These are phyloP conservation scores for Leishmania tropica DNA, from an alignment of 208 protist genomes.

Conservation along the genomic window DNA sequence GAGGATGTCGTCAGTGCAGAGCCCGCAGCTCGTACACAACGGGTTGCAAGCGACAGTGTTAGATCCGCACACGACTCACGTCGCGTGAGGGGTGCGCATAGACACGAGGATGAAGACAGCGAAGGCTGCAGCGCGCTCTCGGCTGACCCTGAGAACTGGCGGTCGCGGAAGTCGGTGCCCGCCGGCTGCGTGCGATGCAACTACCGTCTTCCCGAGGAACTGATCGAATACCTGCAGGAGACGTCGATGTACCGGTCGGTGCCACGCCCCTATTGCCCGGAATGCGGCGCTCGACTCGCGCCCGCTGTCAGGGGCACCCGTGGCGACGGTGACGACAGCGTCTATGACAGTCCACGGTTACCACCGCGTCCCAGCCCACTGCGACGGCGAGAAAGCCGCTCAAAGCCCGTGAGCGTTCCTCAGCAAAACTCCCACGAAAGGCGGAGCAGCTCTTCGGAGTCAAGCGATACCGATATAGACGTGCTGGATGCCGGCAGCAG, in stretches of 20 bases:
- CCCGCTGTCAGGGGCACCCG: neutral
- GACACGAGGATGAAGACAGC: neutral
- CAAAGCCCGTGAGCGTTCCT: neutral
- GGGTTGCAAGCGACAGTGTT: neutral
- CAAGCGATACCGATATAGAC: neutral
- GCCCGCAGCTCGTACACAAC: neutral
- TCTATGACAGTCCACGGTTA: neutral
- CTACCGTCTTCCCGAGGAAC: slow-evolving; percentile 21
- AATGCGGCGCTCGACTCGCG: slow-evolving; percentile 10
- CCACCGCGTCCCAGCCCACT: neutral
- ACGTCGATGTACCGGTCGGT: slow-evolving; percentile 18
- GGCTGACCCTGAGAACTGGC: neutral
- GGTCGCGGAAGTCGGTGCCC: neutral
- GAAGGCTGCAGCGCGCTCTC: neutral
- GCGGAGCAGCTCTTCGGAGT: neutral
- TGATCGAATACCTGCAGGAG: slow-evolving; percentile 14
- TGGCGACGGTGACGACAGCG: neutral
- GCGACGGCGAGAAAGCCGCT: neutral
- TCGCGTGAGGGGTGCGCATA: neutral
- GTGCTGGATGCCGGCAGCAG: neutral
- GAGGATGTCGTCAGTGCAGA: neutral
- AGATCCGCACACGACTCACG: neutral
- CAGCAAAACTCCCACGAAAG: no score
- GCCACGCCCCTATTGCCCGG: slow-evolving; percentile 21
- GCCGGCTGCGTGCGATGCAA: slow-evolving; percentile 15